Conservation (phyloP, 1,139 yeast species). For the Saccharomyces uvarum region DNA sequence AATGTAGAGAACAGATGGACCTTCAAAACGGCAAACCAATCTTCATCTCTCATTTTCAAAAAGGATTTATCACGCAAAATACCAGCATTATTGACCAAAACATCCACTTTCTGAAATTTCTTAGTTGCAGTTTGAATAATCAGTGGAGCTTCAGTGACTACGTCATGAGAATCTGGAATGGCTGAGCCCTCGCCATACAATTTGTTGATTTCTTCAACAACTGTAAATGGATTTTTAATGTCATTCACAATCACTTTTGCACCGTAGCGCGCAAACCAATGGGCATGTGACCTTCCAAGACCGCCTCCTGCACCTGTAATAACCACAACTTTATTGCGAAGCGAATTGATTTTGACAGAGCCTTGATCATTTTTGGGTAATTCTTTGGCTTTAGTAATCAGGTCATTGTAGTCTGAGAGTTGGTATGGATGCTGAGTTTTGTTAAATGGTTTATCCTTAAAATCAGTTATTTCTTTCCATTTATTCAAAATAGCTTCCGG, state of each 20-base stretch:
- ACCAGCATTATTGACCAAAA: slow-evolving; percentile 89
- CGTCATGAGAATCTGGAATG: slow-evolving; percentile 75
- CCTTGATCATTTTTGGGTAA: slow-evolving; percentile 49
- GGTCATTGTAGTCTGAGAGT: slow-evolving; percentile 52
- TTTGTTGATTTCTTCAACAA: slow-evolving; percentile 67
- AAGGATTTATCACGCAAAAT: slow-evolving; percentile 87
- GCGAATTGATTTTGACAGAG: slow-evolving; percentile 44
- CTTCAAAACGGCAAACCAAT: slow-evolving; percentile 75
- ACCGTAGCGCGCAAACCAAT: slow-evolving; percentile 78
- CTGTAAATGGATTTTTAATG: slow-evolving; percentile 64
- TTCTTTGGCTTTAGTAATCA: slow-evolving; percentile 45
- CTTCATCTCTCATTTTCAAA: slow-evolving; percentile 71
- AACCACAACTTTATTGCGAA: slow-evolving; percentile 79
- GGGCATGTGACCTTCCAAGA: slow-evolving; percentile 85
- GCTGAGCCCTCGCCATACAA: slow-evolving; percentile 66
- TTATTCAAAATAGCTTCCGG: slow-evolving; percentile 77
- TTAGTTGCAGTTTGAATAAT: slow-evolving; percentile 74
- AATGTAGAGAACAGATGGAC: slow-evolving; percentile 82
- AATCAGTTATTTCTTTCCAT: slow-evolving; percentile 58
- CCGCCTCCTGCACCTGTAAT: slow-evolving; percentile 97
- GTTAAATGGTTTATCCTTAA: slow-evolving; percentile 48
- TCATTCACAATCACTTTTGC: slow-evolving; percentile 95
- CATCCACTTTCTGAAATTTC: slow-evolving; percentile 77
- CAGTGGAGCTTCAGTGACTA: slow-evolving; percentile 66
- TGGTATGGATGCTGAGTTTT: slow-evolving; percentile 59